These are phyloP conservation scores for Ceratobasidium sp. DNA, from an alignment of 1,284 basidiomycete species.

Conservation along the genomic window DNA sequence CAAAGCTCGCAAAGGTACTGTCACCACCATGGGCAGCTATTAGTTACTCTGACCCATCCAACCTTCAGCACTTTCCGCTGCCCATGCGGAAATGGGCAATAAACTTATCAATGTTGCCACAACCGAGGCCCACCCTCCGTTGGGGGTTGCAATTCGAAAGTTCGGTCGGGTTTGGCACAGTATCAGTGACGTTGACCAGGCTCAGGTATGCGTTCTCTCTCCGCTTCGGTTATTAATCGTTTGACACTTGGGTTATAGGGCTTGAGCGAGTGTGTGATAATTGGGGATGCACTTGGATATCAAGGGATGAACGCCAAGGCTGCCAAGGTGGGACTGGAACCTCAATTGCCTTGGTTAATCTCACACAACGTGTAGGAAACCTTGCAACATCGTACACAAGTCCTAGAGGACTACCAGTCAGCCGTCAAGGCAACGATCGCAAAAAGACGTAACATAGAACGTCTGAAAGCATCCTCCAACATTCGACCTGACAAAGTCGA, in stretches of 20 bases:
- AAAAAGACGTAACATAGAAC: slow-evolving; percentile 88
- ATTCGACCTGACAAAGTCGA: slow-evolving; percentile 89
- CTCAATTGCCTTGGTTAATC: background rate
- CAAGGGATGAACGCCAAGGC: slow-evolving; percentile 94
- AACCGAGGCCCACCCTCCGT: slow-evolving; percentile 82
- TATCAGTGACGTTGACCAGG: slow-evolving; percentile 83
- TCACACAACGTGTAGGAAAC: slow-evolving; percentile 66
- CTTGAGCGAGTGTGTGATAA: slow-evolving; percentile 89
- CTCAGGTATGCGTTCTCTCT: slow-evolving; percentile 61
- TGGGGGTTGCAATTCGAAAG: slow-evolving; percentile 83
- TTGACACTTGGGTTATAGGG: slow-evolving; percentile 56
- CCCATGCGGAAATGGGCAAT: slow-evolving; percentile 87
- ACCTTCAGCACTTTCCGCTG: slow-evolving; percentile 73
- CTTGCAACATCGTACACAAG: slow-evolving; percentile 82
- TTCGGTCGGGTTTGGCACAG: slow-evolving; percentile 87
- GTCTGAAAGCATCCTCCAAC: slow-evolving; percentile 81
- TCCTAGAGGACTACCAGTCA: slow-evolving; percentile 90
- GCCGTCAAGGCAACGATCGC: slow-evolving; percentile 92
- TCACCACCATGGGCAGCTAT: background rate
- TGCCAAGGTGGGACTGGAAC: slow-evolving; percentile 66
- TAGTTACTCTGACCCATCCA: background rate
- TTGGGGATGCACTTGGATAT: slow-evolving; percentile 92
- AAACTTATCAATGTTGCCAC: slow-evolving; percentile 88
- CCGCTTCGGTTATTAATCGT: background rate
- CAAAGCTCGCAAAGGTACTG: slow-evolving; percentile 75